Evolutionary conservation across 2,329 filamentous ascomycete species (phyloP).

Genomic region (Tolypocladium capitatum): DNA sequence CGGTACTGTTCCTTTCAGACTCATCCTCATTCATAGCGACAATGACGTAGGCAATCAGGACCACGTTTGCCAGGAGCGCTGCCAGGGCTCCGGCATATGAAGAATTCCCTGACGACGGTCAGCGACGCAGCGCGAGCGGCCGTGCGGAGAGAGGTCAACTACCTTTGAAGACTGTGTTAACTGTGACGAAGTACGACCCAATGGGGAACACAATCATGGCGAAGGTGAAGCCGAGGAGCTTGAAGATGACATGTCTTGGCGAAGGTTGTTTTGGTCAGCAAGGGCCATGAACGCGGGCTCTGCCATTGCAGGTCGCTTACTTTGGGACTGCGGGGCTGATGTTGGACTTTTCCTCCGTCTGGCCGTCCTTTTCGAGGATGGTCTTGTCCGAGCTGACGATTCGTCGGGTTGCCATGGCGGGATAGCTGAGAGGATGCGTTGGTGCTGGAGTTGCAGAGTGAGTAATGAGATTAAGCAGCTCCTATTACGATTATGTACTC

Average conservation of each 20-base stretch:
- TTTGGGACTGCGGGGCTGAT: conserved; percentile 72
- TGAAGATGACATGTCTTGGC: conserved; percentile 66
- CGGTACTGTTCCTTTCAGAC: conserved; percentile 30
- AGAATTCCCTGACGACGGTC: conserved; percentile 53
- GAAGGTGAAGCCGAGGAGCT: conserved; percentile 78
- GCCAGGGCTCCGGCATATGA: conserved; percentile 78
- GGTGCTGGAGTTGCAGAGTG: neutral
- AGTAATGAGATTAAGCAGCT: neutral
- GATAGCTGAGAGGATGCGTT: conserved; percentile 4
- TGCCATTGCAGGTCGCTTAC: conserved; percentile 34
- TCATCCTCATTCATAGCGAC: conserved; percentile 84
- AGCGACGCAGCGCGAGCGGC: conserved; percentile 1
- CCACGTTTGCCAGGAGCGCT: conserved; percentile 80
- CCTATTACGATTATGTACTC: neutral
- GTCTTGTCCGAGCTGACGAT: conserved; percentile 54
- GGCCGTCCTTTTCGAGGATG: conserved; percentile 46
- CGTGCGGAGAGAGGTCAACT: conserved; percentile 11
- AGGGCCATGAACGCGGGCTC: neutral
- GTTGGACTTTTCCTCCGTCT: conserved; percentile 46
- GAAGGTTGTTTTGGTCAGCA: neutral
- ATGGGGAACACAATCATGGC: conserved; percentile 86
- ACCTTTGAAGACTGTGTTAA: conserved; percentile 70
- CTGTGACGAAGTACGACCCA: conserved; percentile 72
- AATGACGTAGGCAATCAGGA: conserved; percentile 79
- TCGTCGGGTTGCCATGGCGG: conserved; percentile 56